Base-by-base conservation (phyloP, 768 basidiomycete genomes). In the Amanita inopinata region DNA sequence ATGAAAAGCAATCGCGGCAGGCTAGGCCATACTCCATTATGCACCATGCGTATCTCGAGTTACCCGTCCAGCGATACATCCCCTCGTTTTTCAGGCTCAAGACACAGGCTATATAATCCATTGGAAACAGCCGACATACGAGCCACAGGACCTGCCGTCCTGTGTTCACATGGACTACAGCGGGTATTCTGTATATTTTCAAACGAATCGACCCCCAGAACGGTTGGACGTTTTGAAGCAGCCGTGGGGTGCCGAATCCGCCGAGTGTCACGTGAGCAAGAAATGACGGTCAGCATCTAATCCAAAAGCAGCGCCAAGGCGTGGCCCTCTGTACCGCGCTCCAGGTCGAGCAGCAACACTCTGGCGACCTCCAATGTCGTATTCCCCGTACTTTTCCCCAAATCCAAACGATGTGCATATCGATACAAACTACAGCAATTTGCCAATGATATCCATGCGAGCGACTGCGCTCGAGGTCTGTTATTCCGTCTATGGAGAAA, bases 391-490 rank as follows among this genome's bases (percentile, higher is more conserved):
- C 37, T 28, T 37, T 10, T 19, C 34, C 34, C 43, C 20, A 11
- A 12, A 22, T n/a, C 20, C 33, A 0, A 18, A 28, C 10, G 43
- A 44, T 44, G 34, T 30, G 14, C 38, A 22, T 7, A 12, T 24
- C 5, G 42, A 43, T 4, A 17, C 15, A 25, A 60, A 39, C 28
- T 56, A 56, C 12, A 58, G 63, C 3, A 59, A 55, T 25, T 48
- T 67, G 46, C 69, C 70, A 2, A 45, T 69, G 30, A 43, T 64
- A 55, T 61, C 72, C 52, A 53, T 71, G 53, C 71, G 78, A 28
- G 61, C 74, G 2, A 76, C 77, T 1, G 76, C 82, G 11, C 59
- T 82, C 6, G 80, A 87, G 46, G 74, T 85, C 20, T 81, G 83
- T 53, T 71, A 78, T 46, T 71, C 74, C 30, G 80, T 84, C 39